Evolutionary conservation across 495 filamentous ascomycete genomes (phyloP).

Genomic region (Aspergillus kassunensis): DNA sequence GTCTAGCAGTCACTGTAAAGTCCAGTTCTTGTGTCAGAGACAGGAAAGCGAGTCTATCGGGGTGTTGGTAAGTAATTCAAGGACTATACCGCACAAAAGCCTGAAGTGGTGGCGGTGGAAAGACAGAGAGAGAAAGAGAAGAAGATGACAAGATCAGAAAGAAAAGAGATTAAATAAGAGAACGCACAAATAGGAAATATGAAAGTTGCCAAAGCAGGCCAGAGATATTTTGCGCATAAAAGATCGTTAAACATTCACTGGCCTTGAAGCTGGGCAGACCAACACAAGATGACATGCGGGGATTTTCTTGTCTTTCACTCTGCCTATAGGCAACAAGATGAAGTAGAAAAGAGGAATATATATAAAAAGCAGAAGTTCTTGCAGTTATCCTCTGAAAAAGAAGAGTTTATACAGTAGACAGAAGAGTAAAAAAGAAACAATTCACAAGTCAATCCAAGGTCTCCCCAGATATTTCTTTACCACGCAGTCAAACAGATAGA

Average conservation of each 20-base stretch:
- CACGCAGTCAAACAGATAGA: constrained; percentile 7
- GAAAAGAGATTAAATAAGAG: not conserved
- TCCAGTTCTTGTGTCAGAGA: not conserved
- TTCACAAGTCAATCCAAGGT: constrained; percentile 7
- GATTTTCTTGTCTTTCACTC: constrained; percentile 3
- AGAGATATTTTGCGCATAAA: constrained; percentile 5
- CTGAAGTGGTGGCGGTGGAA: constrained; percentile 7
- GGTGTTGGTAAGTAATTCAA: constrained; percentile 1
- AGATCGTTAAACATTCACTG: constrained; percentile 19
- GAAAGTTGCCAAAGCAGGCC: constrained; percentile 8
- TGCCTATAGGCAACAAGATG: not conserved
- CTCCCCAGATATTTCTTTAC: constrained; percentile 4
- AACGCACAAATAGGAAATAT: constrained; percentile 8
- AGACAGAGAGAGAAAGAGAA: constrained; percentile 11
- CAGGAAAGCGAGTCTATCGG: not conserved
- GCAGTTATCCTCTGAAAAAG: constrained; percentile 2
- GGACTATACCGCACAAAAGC: not conserved
- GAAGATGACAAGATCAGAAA: not conserved
- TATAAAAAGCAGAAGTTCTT: not conserved
- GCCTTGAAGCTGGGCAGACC: constrained; percentile 3
- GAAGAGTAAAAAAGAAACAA: constrained; percentile 10
- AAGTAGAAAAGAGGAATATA: constrained; percentile 6
- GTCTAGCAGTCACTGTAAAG: not conserved
- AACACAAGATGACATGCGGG: constrained; percentile 5
- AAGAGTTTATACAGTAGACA: constrained; percentile 1